phyloP scores from a whole-genome alignment of 2,329 filamentous ascomycete species.

The Colletotrichum sp. region DNA sequence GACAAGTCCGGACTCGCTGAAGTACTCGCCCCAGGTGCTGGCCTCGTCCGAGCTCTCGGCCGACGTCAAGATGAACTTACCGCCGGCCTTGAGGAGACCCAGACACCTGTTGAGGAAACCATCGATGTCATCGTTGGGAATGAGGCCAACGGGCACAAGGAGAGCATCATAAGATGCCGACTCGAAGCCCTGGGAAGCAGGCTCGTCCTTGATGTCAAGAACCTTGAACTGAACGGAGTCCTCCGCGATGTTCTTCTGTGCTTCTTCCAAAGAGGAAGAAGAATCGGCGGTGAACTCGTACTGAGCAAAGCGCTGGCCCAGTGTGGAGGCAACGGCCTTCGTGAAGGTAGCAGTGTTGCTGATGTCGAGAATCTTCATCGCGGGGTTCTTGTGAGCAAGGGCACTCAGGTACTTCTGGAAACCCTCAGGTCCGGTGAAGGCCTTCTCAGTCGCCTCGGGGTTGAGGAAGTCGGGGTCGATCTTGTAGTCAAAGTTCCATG shows the following conservation, averaged over 20 bases:
- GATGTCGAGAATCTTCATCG: constrained; percentile 2
- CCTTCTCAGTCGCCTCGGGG: constrained; percentile 6
- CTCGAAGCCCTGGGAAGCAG: constrained; percentile 36
- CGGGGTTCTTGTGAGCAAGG: constrained; percentile 29
- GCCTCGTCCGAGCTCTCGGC: not conserved
- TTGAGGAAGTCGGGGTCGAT: constrained; percentile 38
- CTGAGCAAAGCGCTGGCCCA: not conserved
- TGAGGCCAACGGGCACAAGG: constrained; percentile 34
- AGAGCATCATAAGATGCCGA: constrained; percentile 37
- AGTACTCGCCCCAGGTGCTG: constrained; percentile 24
- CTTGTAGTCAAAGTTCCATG: constrained; percentile 32
- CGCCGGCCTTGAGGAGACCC: constrained; percentile 31
- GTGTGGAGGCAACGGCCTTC: not conserved
- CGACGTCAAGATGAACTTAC: constrained; percentile 31
- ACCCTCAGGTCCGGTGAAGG: not conserved
- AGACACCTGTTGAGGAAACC: constrained; percentile 24
- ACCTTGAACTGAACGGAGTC: constrained; percentile 35
- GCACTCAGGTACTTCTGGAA: constrained; percentile 8
- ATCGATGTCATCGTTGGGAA: constrained; percentile 32
- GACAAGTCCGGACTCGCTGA: constrained; percentile 33
- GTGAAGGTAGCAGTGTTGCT: constrained; percentile 3
- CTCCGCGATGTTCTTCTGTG: constrained; percentile 49
- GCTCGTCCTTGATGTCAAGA: constrained; percentile 36
- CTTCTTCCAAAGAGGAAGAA: not conserved
- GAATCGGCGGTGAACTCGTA: not conserved